A percentile compares a stretch with the other conserved stretches of the same genome.
phyloP scores from a whole-genome alignment of 1,284 basidiomycete species.

The Tilletia indica region DNA sequence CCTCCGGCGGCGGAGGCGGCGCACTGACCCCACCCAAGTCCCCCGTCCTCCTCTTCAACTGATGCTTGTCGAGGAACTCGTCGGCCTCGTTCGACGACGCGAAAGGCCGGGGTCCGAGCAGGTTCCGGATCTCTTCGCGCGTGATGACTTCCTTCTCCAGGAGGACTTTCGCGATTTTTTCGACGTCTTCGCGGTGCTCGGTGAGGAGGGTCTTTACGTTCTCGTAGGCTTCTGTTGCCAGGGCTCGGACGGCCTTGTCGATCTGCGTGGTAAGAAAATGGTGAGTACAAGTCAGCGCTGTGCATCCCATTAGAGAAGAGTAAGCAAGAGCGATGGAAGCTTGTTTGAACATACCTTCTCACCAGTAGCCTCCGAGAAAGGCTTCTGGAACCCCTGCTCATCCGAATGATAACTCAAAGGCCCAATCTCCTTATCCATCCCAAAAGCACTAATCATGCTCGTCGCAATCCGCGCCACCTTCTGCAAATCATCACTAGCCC shows the following conservation, averaged over 20 bases:
- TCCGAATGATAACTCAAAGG: slow-evolving; percentile 92
- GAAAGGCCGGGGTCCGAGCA: slow-evolving; percentile 83
- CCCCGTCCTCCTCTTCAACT: slow-evolving; percentile 39
- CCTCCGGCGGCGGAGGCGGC: slow-evolving; percentile 48
- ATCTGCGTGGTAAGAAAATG: neutral
- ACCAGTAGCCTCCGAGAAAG: slow-evolving; percentile 92
- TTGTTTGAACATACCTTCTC: slow-evolving; percentile 9
- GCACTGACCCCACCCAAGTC: slow-evolving; percentile 43
- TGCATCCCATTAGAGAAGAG: neutral
- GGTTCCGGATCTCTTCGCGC: slow-evolving; percentile 81
- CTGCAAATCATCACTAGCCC: slow-evolving; percentile 94
- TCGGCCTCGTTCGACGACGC: slow-evolving; percentile 64
- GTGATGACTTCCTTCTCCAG: slow-evolving; percentile 94
- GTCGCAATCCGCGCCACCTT: slow-evolving; percentile 98
- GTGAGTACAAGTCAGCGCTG: neutral
- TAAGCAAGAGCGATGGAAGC: neutral
- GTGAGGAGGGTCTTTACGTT: slow-evolving; percentile 80
- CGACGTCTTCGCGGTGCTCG: slow-evolving; percentile 80
- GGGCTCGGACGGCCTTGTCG: slow-evolving; percentile 12
- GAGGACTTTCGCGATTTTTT: slow-evolving; percentile 86
- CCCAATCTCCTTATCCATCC: slow-evolving; percentile 91
- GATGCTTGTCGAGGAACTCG: slow-evolving; percentile 52
- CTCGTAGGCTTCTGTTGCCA: slow-evolving; percentile 70
- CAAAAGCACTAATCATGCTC: slow-evolving; percentile 68
- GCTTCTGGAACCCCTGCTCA: slow-evolving; percentile 89